These are phyloP conservation scores for Platanthera guangdongensis DNA, from an alignment of 106 monocot species.

Conservation along the genomic window DNA sequence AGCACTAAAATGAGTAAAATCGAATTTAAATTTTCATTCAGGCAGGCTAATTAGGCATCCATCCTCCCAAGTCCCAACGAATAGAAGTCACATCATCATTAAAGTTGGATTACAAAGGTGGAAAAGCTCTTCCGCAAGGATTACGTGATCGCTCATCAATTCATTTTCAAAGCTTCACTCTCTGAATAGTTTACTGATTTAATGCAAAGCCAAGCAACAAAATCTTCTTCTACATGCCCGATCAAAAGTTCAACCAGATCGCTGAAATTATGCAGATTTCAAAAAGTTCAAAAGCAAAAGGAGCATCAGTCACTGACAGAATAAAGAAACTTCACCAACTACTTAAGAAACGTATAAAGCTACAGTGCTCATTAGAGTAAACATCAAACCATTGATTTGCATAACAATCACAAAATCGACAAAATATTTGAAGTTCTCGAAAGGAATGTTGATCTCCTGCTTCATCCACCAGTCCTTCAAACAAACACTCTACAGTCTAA, in stretches of 20 bases:
- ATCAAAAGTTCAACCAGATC: neutral
- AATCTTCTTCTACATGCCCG: no score
- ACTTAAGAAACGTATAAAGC: neutral
- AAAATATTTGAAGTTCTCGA: neutral
- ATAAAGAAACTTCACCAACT: neutral
- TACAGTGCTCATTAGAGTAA: neutral
- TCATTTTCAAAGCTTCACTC: neutral
- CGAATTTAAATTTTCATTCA: slow-evolving; percentile 3
- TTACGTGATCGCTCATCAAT: neutral
- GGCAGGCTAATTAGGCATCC: neutral
- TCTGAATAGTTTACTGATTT: neutral
- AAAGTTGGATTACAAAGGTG: neutral
- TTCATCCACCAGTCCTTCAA: neutral
- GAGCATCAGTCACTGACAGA: neutral
- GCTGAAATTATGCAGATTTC: neutral
- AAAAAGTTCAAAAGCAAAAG: slow-evolving; percentile 1
- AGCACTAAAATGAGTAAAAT: neutral
- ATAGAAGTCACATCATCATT: neutral
- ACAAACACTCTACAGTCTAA: neutral
- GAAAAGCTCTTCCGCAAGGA: neutral
- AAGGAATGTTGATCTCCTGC: neutral
- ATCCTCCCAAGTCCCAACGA: neutral
- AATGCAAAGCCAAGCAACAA: neutral
- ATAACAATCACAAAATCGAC: neutral
- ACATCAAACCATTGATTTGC: neutral